Evolutionary conservation across 305 asterid genomes (phyloP), one percentile per base, ranked within the genome.

Genomic region (Fraxinus xanthoxyloides): DNA sequence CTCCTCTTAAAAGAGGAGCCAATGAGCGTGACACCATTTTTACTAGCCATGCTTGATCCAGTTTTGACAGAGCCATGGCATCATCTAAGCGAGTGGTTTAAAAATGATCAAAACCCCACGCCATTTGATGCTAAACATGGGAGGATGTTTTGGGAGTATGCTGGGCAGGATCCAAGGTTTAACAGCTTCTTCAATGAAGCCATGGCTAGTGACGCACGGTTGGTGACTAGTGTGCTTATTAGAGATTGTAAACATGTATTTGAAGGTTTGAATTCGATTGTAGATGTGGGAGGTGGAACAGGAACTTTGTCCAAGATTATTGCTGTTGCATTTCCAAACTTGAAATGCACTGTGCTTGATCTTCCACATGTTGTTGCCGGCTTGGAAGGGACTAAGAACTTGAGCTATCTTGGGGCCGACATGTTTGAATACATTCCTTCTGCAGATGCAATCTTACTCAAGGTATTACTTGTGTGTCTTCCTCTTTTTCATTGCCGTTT

Each of bases 381-480:
- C 48, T 38, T 81, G 79, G 78, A 83, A 24, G 86, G 77, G 31
- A 43, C 17, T 36, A 24, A 70, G 30, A 88, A 86, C 75, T 77
- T 88, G 75, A 59, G 51, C 38, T 83, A 75, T 65, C 80, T 89
- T 63, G 90, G 70, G 28, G 94, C 90, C 8, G 92, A 89, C 46
- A 89, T 91, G 92, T 91, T 91, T 43, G 79, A 82, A 40, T 59
- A 77, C 30, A 79, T 89, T 48, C 93, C 92, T 1, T 48, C 78
- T 17, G 85, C 89, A 3, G 86, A 91, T 67, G 86, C 84, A 2
- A 80, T 90, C 23, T 19, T 91, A 10, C 79, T 91, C 75, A 91
- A 90, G 93, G 95, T 91, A 85, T 10, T 31, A 56, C 32, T 24
- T n/a, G n/a, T 4, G 12, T 24, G 2, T 78, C 9, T 78, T 5